Conservation (phyloP, 345 rosid species). For the Trapa bicornis region DNA sequence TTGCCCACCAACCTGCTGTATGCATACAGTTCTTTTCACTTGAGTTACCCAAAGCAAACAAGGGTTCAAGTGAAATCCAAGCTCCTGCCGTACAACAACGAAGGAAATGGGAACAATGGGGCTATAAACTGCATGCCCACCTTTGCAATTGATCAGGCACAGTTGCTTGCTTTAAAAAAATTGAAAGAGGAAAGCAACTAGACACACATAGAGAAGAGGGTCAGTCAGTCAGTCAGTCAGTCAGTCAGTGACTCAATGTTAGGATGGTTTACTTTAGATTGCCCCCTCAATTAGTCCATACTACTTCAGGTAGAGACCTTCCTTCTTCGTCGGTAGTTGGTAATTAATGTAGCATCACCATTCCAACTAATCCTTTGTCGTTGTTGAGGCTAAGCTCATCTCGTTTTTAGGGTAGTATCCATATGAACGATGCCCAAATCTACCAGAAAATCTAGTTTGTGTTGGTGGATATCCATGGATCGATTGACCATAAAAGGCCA, state of each 20-base stretch:
- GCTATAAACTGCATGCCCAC: too few relatives aligned
- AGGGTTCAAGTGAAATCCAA: too few relatives aligned
- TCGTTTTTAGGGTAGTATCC: too few relatives aligned
- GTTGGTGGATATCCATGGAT: too few relatives aligned
- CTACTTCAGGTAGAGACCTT: not conserved
- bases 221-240: not conserved
- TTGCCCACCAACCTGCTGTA: too few relatives aligned
- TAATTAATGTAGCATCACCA: not conserved
- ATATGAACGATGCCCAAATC: too few relatives aligned
- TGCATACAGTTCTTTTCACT: too few relatives aligned
- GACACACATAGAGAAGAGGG: not conserved
- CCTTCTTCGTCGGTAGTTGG: not conserved
- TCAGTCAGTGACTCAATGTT: not conserved
- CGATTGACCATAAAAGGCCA: not conserved
- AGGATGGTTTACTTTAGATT: slow-evolving; percentile 6
- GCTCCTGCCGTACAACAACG: slow-evolving; percentile 6
- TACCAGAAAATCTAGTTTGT: not conserved
- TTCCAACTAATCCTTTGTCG: too few relatives aligned
- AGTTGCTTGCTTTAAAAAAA: too few relatives aligned
- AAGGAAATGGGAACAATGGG: slow-evolving; percentile 11
- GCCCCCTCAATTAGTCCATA: not conserved
- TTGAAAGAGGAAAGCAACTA: not conserved
- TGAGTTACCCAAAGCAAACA: too few relatives aligned
- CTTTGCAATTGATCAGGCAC: too few relatives aligned
- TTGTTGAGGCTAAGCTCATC: too few relatives aligned